A percentile compares a stretch with the other conserved stretches of the same genome.
phyloP scores from a whole-genome alignment of 768 basidiomycete genomes.

The Auricularia heimuer region DNA sequence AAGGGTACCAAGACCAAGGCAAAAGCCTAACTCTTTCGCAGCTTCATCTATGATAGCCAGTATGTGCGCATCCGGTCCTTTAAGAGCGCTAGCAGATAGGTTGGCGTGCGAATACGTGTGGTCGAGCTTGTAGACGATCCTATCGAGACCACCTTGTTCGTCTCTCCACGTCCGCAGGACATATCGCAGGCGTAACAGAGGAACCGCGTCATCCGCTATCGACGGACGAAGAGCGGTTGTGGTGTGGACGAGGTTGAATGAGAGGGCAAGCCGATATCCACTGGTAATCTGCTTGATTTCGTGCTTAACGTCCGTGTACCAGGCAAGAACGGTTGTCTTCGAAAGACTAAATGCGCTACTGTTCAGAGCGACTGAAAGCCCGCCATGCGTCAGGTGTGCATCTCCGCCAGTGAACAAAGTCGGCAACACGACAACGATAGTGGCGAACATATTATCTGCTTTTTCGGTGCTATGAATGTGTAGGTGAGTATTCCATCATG shows the following conservation, averaged over 20 bases:
- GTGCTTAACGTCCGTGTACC: constrained; percentile 45
- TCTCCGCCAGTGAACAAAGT: constrained; percentile 38
- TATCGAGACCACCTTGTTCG: constrained; percentile 8
- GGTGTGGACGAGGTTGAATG: constrained; percentile 41
- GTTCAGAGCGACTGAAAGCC: constrained; percentile 15
- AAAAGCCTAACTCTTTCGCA: constrained; percentile 26
- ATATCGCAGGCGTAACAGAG: constrained; percentile 17
- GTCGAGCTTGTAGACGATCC: constrained; percentile 25
- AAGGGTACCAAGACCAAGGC: constrained; percentile 28
- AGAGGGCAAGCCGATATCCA: constrained; percentile 41
- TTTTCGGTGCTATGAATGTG: constrained; percentile 32
- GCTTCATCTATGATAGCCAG: constrained; percentile 23
- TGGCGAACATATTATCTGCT: constrained; percentile 41
- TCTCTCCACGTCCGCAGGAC: constrained; percentile 32
- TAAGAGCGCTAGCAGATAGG: constrained; percentile 22
- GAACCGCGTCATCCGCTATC: constrained; percentile 18
- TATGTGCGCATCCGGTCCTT: constrained; percentile 30
- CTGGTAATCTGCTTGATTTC: constrained; percentile 39
- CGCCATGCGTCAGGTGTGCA: constrained; percentile 33
- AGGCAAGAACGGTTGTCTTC: constrained; percentile 32
- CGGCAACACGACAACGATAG: constrained; percentile 37
- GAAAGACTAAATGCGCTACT: constrained; percentile 15
- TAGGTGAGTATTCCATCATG: background rate
- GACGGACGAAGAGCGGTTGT: constrained; percentile 16
- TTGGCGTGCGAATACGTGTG: constrained; percentile 25